phyloP scores from a whole-genome alignment of 352 stramenopile species.

The Hyaloperonospora brassicae region DNA sequence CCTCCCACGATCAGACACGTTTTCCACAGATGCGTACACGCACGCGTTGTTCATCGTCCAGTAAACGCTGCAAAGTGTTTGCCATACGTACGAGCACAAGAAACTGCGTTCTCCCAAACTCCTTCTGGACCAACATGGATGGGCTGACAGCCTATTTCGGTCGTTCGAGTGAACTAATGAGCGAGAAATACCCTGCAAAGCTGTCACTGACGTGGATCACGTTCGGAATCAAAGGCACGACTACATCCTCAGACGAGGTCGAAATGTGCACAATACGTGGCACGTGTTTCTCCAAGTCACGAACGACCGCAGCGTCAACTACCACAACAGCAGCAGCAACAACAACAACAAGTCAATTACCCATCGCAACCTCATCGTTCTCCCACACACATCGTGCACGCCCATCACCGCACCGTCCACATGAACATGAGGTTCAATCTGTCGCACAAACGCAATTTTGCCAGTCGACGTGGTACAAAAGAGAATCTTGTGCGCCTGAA shows the following conservation, averaged over 20 bases:
- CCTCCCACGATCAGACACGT: too few relatives aligned
- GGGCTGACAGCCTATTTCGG: slow-evolving; percentile 19
- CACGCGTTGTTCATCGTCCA: too few relatives aligned
- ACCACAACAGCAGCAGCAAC: slow-evolving; percentile 2
- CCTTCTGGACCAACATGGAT: slow-evolving; percentile 10
- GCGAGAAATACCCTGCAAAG: slow-evolving; percentile 61
- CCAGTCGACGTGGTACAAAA: slow-evolving; percentile 72
- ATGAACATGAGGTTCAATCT: slow-evolving; percentile 78
- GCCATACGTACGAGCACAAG: too few relatives aligned
- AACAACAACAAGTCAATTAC: slow-evolving; percentile 2
- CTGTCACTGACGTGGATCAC: slow-evolving; percentile 59
- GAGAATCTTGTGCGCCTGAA: slow-evolving; percentile 68
- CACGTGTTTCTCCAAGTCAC: slow-evolving; percentile 70
- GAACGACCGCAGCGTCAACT: slow-evolving; percentile 52
- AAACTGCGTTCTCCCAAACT: slow-evolving; percentile 1
- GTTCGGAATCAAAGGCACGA: slow-evolving; percentile 23
- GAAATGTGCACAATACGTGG: slow-evolving; percentile 59
- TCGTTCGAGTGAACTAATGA: slow-evolving; percentile 37
- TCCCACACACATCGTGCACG: background rate
- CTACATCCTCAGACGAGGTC: slow-evolving; percentile 17
- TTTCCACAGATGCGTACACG: too few relatives aligned
- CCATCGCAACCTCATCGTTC: background rate
- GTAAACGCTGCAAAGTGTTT: too few relatives aligned
- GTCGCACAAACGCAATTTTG: slow-evolving; percentile 81
- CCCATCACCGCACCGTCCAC: slow-evolving; percentile 47